Conservation (phyloP, 305 asterid genomes). For the Fraxinus albicans region DNA sequence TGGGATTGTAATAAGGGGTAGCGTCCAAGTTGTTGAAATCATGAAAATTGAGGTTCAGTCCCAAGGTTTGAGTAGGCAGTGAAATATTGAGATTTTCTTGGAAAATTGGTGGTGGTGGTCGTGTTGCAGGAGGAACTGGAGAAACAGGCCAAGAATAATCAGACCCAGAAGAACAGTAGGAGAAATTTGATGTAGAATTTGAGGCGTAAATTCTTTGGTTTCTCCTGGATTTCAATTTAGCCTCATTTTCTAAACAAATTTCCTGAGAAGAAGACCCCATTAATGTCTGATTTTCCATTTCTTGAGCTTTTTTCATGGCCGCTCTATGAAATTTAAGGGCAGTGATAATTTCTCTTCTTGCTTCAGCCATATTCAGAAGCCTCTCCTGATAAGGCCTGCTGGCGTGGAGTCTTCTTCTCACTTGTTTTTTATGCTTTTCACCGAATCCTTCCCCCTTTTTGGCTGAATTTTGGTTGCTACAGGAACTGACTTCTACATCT, state of each 20-base stretch:
- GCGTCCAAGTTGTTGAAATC: conserved; percentile 64
- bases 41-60: conserved; percentile 88
- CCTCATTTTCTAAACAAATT: conserved; percentile 45
- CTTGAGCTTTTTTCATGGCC: conserved; percentile 71
- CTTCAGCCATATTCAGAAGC: conserved; percentile 31
- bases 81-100: conserved; percentile 61
- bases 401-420: conserved; percentile 84
- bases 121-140: conserved; percentile 31
- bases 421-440: conserved; percentile 74
- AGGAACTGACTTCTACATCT: conserved; percentile 45
- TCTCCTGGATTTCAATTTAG: conserved; percentile 55
- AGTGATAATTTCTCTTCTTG: conserved; percentile 77
- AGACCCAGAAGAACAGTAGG: conserved; percentile 42
- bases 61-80: conserved; percentile 84
- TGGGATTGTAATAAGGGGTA: conserved; percentile 33
- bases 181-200: conserved; percentile 32
- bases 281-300: conserved; percentile 36
- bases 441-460: conserved; percentile 31
- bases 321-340: conserved; percentile 97
- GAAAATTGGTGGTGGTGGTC: conserved; percentile 25
- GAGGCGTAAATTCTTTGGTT: conserved; percentile 66
- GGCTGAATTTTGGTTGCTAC: conserved; percentile 30
- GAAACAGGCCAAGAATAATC: conserved; percentile 58
- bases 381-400: conserved; percentile 94
- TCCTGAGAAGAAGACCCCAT: conserved; percentile 43